Base-by-base conservation (phyloP, 2,329 filamentous ascomycete genomes). In the Claviceps fusiformis region DNA sequence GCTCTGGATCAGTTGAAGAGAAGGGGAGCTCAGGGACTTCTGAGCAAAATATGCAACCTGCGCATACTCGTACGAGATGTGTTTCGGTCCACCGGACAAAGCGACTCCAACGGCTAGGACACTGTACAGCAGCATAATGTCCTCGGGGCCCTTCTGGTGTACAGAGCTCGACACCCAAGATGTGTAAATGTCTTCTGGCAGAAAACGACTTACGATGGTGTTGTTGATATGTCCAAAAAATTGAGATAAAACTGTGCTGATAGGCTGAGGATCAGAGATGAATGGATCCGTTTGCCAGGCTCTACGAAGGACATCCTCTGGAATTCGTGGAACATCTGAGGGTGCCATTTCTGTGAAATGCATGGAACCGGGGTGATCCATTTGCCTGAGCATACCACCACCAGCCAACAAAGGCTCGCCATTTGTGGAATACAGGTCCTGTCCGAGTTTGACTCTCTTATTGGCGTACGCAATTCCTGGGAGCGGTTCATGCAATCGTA, bases 1-100 rank as follows among this genome's bases (percentile, higher is more conserved):
- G 50, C 78, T 79, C 64, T 89, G 86, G 13, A 83, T 80, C 48
- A 88, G 70, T 60, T 87, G 82, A 51, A 89, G 67, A 39, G 67
- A 67, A 55, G 60, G 62, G 11, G 56, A 51, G 1, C 56, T 59
- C 7, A 62, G 59, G 49, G 61, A 64, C 52, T 64, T 69, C 52
- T 73, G 69, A 4, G 81, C 82, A 62, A 80, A 80, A 50, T 78
- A 73, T 4, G 82, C 81, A 52, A 85, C 77, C 43, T 73, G 71
- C 3, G 71, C 70, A 52, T 73, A 73, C 54, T 73, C 69, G 50
- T 62, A 66, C 7, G 70, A 70, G 44, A 70, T 69, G 27, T 65
- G 59, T 54, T 65, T 68, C 1, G 67, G 63, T 7, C 70, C 71
- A 43, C 65, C 68, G n/a, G 71, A 70, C 27, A 71, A 59, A n/a